Evolutionary conservation across 2,329 filamentous ascomycete genomes (phyloP).

Genomic region (Mycocentrospora acerina): DNA sequence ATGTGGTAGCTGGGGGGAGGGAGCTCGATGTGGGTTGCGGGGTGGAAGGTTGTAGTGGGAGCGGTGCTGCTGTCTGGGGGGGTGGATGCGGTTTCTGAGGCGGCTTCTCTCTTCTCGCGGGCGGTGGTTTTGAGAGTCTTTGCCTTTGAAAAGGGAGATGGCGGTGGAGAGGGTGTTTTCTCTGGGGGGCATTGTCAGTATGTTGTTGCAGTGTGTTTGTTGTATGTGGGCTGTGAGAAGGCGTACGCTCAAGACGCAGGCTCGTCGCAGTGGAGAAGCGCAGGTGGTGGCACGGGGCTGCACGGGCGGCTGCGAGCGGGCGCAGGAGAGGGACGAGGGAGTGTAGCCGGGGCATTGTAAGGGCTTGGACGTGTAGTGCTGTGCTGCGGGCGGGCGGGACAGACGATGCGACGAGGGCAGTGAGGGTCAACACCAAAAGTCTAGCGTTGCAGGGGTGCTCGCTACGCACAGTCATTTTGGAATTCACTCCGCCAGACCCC

Average conservation of each 20-base stretch:
- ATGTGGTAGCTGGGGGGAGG: conserved; percentile 64
- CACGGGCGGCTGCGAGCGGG: conserved; percentile 42
- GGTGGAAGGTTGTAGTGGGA: conserved; percentile 8
- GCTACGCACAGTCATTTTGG: conserved; percentile 42
- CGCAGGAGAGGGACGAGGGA: conserved; percentile 44
- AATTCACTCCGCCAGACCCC: conserved; percentile 15
- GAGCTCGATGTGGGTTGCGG: conserved; percentile 12
- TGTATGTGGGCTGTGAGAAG: conserved; percentile 13
- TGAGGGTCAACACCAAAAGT: conserved; percentile 35
- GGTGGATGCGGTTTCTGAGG: not conserved
- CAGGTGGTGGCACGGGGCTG: conserved; percentile 41
- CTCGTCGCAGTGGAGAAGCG: conserved; percentile 43
- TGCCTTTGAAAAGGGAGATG: conserved; percentile 3
- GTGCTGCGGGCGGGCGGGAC: no score
- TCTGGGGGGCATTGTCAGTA: conserved; percentile 33
- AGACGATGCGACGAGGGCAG: conserved; percentile 9
- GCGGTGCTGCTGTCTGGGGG: conserved; percentile 3
- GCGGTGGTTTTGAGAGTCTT: conserved; percentile 6
- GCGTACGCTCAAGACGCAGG: conserved; percentile 31
- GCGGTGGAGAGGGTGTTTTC: conserved; percentile 22
- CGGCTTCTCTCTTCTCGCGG: not conserved
- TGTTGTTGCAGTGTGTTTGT: conserved; percentile 32
- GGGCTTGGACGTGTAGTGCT: no score
- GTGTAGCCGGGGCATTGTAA: conserved; percentile 38
- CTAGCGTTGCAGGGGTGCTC: conserved; percentile 39